These are phyloP conservation scores for Vaccinium darrowii DNA, from an alignment of 148 eudicot genomes.

Conservation along the genomic window DNA sequence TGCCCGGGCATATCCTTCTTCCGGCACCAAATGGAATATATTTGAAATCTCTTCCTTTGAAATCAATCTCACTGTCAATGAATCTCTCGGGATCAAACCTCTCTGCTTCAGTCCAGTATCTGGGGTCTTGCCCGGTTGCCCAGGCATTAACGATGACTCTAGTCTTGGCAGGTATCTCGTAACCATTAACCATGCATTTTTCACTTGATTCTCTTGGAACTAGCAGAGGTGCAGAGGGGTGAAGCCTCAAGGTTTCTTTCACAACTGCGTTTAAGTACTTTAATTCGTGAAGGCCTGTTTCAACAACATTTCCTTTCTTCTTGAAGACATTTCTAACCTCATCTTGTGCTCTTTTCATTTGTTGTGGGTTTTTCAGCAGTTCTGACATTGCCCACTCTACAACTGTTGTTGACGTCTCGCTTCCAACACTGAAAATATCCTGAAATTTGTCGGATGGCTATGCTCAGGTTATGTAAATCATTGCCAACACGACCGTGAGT, in stretches of 20 bases:
- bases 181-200: conserved; percentile 19
- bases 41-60: conserved; percentile 22
- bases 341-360: conserved; percentile 26
- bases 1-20: conserved; percentile 33
- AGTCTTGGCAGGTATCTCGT: conserved; percentile 25
- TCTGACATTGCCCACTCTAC: conserved; percentile 37
- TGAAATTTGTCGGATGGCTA: not conserved
- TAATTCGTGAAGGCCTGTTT: conserved; percentile 13
- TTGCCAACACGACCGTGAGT: not conserved
- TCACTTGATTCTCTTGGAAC: conserved; percentile 28
- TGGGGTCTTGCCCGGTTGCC: conserved; percentile 32
- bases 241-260: conserved; percentile 35
- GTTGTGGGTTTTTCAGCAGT: conserved; percentile 28
- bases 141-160: conserved; percentile 25
- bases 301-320: conserved; percentile 12
- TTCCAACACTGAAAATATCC: conserved; percentile 24
- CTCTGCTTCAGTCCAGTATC: conserved; percentile 30
- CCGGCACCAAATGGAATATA: conserved; percentile 36
- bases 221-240: conserved; percentile 28
- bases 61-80: conserved; percentile 17
- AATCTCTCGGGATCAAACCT: conserved; percentile 35
- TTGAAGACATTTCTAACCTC: conserved; percentile 25
- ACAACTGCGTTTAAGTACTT: conserved; percentile 22
- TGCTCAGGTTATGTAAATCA: not conserved
- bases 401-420: conserved; percentile 25